A percentile compares a stretch with the other conserved stretches of the same genome.
These are phyloP conservation scores for Plasmodium yoelii DNA, from an alignment of 169 alveolate genomes.

Conservation along the genomic window DNA sequence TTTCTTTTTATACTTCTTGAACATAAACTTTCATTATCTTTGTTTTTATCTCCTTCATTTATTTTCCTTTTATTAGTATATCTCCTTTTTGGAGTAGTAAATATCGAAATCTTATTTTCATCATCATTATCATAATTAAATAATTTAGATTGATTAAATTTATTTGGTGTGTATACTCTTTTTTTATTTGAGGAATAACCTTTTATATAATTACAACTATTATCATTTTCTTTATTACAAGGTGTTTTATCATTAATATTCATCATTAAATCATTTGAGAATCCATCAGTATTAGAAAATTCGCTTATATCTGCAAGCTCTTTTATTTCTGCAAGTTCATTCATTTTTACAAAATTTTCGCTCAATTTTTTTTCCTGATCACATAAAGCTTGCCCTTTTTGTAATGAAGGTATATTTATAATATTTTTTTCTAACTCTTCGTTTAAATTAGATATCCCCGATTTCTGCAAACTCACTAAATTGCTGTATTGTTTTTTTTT, in stretches of 20 bases:
- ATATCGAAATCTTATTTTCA: conserved; percentile 3
- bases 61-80: conserved; percentile 3
- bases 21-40: neutral
- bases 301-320: neutral
- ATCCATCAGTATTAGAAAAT: conserved; percentile 8
- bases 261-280: conserved; percentile 27
- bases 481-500: conserved; percentile 44
- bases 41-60: neutral
- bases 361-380: conserved; percentile 32
- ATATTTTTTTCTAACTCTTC: conserved; percentile 25
- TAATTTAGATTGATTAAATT: conserved; percentile 2
- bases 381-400: conserved; percentile 10
- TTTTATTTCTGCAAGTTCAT: no score
- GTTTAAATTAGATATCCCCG: neutral
- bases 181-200: conserved; percentile 27
- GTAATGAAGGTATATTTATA: conserved; percentile 16
- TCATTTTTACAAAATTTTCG: no score
- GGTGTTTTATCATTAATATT: conserved; percentile 29
- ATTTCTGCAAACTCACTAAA: conserved; percentile 15
- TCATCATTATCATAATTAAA: conserved; percentile 13
- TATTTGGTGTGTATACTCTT: conserved; percentile 48
- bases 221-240: conserved; percentile 6
- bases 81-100: conserved; percentile 33
- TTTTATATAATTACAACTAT: conserved; percentile 14
- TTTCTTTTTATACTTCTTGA: conserved; percentile 33